phyloP scores from a whole-genome alignment of 2,329 filamentous ascomycete species.

The Trichoderma sp. region DNA sequence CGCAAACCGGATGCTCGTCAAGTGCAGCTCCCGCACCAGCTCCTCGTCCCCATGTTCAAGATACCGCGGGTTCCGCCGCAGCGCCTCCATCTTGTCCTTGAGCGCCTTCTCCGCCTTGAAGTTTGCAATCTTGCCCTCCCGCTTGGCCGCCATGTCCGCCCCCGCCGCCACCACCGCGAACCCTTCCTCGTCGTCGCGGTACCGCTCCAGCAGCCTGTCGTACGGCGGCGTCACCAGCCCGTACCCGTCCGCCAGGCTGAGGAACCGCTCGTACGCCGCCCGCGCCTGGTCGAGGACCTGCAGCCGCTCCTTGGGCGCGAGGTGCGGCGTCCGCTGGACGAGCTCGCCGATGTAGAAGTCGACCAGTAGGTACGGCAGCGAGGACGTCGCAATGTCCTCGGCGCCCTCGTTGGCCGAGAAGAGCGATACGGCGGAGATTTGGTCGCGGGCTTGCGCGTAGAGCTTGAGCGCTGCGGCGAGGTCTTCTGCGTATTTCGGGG shows the following conservation, averaged over 20 bases:
- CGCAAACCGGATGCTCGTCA: slow-evolving; percentile 72
- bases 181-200: slow-evolving; percentile 68
- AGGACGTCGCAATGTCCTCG: slow-evolving; percentile 83
- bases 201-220: slow-evolving; percentile 69
- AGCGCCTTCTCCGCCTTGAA: slow-evolving; percentile 80
- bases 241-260: slow-evolving; percentile 78
- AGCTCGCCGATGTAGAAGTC: slow-evolving; percentile 81
- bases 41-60: slow-evolving; percentile 76
- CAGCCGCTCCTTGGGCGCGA: slow-evolving; percentile 59
- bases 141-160: slow-evolving; percentile 62
- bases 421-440: slow-evolving; percentile 71
- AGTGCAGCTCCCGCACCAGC: slow-evolving; percentile 74
- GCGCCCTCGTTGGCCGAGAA: slow-evolving; percentile 89
- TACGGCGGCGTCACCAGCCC: slow-evolving; percentile 67
- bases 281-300: slow-evolving; percentile 64
- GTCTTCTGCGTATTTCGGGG: slow-evolving; percentile 66
- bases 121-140: slow-evolving; percentile 82
- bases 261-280: slow-evolving; percentile 74
- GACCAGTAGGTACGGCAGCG: slow-evolving; percentile 82
- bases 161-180: slow-evolving; percentile 70
- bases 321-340: slow-evolving; percentile 64
- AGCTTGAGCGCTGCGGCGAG: slow-evolving; percentile 67
- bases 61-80: slow-evolving; percentile 62
- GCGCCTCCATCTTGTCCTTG: slow-evolving; percentile 27
- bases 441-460: slow-evolving; percentile 72